Percentiles rank a stretch among this genome's conserved stretches.
Conservation (phyloP, 352 stramenopile genomes). For the Phytophthora tubulina region DNA sequence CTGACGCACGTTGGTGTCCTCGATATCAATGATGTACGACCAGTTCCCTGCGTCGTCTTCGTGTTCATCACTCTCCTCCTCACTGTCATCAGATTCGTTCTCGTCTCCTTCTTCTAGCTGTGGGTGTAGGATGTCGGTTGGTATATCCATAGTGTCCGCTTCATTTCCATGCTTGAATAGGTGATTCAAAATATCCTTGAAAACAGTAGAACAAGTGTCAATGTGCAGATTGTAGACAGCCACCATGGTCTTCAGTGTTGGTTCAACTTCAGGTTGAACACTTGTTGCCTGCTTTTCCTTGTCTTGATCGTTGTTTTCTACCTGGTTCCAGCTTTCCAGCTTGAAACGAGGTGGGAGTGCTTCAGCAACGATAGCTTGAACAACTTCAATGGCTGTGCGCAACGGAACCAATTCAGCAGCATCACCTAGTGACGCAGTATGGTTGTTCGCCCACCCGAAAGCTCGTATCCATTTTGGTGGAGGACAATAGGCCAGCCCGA, state of each 20-base stretch:
- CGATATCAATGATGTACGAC: slow-evolving; percentile 13
- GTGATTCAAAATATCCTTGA: slow-evolving; percentile 13
- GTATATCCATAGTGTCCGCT: no score
- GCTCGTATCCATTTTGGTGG: slow-evolving; percentile 27
- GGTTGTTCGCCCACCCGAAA: slow-evolving; percentile 27
- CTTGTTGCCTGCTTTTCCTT: background rate
- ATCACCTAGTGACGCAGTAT: background rate
- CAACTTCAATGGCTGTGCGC: slow-evolving; percentile 17
- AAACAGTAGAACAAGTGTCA: background rate
- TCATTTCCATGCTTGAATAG: background rate
- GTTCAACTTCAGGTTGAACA: background rate
- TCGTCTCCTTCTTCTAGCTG: slow-evolving; percentile 9
- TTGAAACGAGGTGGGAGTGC: slow-evolving; percentile 25
- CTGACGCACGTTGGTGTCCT: slow-evolving; percentile 10
- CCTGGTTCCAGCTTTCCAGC: background rate
- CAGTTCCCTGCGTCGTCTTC: background rate
- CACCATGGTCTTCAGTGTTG: slow-evolving; percentile 1
- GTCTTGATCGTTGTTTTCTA: background rate
- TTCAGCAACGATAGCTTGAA: slow-evolving; percentile 29
- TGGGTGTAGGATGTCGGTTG: background rate
- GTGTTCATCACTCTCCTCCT: background rate
- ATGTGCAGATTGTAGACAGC: slow-evolving; percentile 29
- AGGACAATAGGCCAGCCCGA: background rate
- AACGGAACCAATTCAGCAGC: slow-evolving; percentile 22
- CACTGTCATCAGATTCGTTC: slow-evolving; percentile 8